These are phyloP conservation scores for Hondaea fermentalgiana DNA, from an alignment of 108 stramenopile genomes.

Conservation along the genomic window DNA sequence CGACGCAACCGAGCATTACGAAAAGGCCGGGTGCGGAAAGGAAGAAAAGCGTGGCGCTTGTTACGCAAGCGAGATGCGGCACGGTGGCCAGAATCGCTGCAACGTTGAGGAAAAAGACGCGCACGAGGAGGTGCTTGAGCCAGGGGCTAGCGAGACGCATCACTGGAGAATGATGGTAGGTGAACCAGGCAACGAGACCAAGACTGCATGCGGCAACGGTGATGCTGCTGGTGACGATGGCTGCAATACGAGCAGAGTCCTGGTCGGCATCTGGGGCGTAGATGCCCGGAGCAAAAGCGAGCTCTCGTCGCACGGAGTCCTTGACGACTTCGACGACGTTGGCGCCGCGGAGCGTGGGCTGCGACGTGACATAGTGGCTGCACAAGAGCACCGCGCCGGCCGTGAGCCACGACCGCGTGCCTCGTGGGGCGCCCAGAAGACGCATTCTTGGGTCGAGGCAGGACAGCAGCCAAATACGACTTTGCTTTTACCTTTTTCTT, in stretches of 20 bases:
- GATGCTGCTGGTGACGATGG: neutral
- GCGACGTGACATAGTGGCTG: neutral
- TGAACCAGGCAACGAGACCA: neutral
- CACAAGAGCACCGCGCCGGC: neutral
- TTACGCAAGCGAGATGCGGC: neutral
- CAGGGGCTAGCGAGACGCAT: neutral
- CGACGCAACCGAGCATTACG: neutral
- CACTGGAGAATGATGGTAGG: neutral
- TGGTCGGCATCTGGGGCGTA: too few relatives aligned
- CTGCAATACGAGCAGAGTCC: neutral
- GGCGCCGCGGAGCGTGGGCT: neutral
- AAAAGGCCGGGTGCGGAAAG: neutral
- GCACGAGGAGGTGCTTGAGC: neutral
- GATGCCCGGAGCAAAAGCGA: too few relatives aligned
- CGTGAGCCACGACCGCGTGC: neutral
- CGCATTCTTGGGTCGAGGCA: too few relatives aligned
- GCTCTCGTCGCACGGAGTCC: too few relatives aligned
- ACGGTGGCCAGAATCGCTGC: neutral
- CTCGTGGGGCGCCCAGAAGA: neutral
- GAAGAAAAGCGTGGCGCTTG: neutral
- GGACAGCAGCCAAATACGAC: too few relatives aligned
- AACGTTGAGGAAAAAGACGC: neutral
- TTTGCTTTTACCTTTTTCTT: too few relatives aligned
- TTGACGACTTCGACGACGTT: neutral
- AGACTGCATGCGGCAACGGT: neutral